Evolutionary conservation across 2,329 filamentous ascomycete genomes (phyloP).

Genomic region (Lecanicillium sp.): DNA sequence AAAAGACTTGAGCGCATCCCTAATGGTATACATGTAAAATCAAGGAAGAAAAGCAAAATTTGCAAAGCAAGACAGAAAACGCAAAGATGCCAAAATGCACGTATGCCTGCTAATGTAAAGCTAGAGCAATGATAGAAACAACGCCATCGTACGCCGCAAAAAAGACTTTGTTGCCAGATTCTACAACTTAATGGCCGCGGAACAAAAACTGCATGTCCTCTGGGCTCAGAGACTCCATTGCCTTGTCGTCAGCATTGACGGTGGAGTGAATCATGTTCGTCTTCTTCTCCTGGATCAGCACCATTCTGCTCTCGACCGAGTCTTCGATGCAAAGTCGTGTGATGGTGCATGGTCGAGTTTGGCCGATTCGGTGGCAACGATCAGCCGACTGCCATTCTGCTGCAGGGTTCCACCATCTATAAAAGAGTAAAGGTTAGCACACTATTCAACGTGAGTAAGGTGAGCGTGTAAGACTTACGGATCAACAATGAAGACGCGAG

Average conservation of each 20-base stretch:
- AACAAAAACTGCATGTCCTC: constrained; percentile 97
- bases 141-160: not conserved
- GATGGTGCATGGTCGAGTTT: constrained; percentile 87
- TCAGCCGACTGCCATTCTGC: constrained; percentile 98
- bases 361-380: constrained; percentile 87
- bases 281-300: constrained; percentile 96
- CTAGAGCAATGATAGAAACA: constrained; percentile 8
- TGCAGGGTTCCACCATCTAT: constrained; percentile 98
- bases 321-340: constrained; percentile 95
- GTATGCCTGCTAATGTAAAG: too few species aligned
- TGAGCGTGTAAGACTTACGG: constrained; percentile 55
- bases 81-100: too few species aligned
- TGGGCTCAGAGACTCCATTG: constrained; percentile 82
- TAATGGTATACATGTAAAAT: too few species aligned
- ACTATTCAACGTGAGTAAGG: not conserved
- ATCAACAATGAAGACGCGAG: constrained; percentile 90
- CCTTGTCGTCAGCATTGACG: constrained; percentile 84
- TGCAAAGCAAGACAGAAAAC: too few species aligned
- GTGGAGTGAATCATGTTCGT: constrained; percentile 96
- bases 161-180: too few species aligned
- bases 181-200: constrained; percentile 49
- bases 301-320: constrained; percentile 92
- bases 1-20: too few species aligned
- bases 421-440: not conserved
- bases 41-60: too few species aligned